These are phyloP conservation scores for Penicillium verrucosum DNA, from an alignment of 2,329 filamentous ascomycete genomes.

Conservation along the genomic window DNA sequence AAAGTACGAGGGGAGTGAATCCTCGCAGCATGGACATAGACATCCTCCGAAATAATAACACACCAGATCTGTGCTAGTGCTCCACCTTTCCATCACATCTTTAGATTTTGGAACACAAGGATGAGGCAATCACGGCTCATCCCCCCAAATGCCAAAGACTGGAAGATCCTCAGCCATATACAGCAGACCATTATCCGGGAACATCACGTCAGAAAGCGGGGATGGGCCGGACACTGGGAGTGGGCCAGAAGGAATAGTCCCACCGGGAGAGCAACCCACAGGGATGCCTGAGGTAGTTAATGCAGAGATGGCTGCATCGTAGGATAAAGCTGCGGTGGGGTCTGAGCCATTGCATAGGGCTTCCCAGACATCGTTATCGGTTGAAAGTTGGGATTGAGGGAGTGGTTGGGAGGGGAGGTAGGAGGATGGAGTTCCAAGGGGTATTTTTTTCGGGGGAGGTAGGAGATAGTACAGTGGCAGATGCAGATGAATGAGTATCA, in stretches of 20 bases:
- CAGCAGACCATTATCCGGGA: constrained; percentile 33
- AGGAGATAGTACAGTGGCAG: constrained; percentile 22
- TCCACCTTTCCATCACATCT: background rate
- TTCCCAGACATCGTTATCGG: constrained; percentile 30
- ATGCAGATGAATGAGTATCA: constrained; percentile 4
- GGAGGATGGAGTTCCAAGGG: constrained; percentile 11
- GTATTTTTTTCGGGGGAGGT: constrained; percentile 23
- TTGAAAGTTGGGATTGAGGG: constrained; percentile 1
- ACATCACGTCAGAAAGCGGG: constrained; percentile 32
- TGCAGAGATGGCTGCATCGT: constrained; percentile 32
- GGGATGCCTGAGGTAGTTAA: constrained; percentile 35
- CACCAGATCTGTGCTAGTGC: background rate
- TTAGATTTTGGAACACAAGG: background rate
- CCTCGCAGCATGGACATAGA: background rate
- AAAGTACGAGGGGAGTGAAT: background rate
- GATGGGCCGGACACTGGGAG: constrained; percentile 24
- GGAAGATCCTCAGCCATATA: constrained; percentile 37
- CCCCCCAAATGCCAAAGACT: constrained; percentile 33
- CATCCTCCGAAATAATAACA: background rate
- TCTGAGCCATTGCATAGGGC: constrained; percentile 24
- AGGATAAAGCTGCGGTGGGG: constrained; percentile 20
- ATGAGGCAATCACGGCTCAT: constrained; percentile 16
- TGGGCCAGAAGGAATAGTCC: constrained; percentile 23
- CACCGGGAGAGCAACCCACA: constrained; percentile 32
- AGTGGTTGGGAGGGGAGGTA: constrained; percentile 16